These are phyloP conservation scores for Stemphylium vesicarium DNA, from an alignment of 2,329 filamentous ascomycete genomes.

Conservation along the genomic window DNA sequence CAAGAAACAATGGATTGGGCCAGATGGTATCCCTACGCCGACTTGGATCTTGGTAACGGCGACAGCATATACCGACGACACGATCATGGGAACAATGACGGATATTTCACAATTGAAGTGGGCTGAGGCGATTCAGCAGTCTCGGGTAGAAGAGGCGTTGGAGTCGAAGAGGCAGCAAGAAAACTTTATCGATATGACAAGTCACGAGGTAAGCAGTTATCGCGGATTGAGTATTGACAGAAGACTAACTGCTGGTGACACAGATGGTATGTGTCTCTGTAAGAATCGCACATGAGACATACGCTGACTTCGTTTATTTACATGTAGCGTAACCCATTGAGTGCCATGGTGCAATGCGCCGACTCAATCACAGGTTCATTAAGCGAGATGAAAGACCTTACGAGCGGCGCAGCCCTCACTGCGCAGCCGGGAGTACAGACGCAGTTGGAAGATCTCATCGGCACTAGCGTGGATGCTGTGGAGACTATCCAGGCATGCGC, in stretches of 20 bases:
- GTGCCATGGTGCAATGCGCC: slow-evolving; percentile 36
- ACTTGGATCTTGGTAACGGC: slow-evolving; percentile 23
- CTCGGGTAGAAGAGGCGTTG: slow-evolving; percentile 17
- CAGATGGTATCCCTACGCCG: slow-evolving; percentile 17
- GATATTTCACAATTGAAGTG: slow-evolving; percentile 46
- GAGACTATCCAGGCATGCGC: slow-evolving; percentile 38
- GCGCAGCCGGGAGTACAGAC: background rate
- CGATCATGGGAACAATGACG: slow-evolving; percentile 37
- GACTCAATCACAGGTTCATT: slow-evolving; percentile 23
- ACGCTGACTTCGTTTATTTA: no score
- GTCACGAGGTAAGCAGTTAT: slow-evolving; percentile 18
- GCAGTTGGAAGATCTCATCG: slow-evolving; percentile 9
- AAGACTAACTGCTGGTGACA: background rate
- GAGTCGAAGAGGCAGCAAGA: slow-evolving; percentile 31
- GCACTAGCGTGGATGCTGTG: slow-evolving; percentile 22
- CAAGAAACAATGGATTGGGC: slow-evolving; percentile 24
- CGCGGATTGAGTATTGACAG: no score
- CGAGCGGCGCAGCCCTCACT: background rate
- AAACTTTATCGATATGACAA: slow-evolving; percentile 35
- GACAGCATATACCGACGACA: slow-evolving; percentile 19
- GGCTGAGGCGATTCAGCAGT: slow-evolving; percentile 23
- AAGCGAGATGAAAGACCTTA: slow-evolving; percentile 6
- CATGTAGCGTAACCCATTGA: slow-evolving; percentile 29
- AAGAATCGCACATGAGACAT: no score
- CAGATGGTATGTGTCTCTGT: slow-evolving; percentile 17